Base-by-base conservation (phyloP, 1,284 basidiomycete genomes). In the Trichosporon coremiiforme region DNA sequence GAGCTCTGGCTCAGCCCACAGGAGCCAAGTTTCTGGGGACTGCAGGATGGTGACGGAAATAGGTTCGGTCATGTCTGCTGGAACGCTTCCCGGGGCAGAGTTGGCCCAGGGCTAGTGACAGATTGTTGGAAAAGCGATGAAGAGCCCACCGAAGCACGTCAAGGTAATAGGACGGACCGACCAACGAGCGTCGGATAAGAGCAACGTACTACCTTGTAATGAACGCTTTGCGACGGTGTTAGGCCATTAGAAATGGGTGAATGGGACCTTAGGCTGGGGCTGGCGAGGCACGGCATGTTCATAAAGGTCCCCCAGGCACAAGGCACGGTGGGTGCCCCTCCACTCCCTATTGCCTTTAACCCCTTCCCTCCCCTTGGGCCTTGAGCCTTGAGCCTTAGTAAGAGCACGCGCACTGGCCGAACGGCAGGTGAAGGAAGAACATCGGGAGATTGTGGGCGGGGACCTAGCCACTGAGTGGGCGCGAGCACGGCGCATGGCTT, bases 241-340 rank as follows among this genome's bases (percentile, higher is more conserved):
- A 13, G 36, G 22, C 4, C 9, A 3, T 25, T 22, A 22, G 50
- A 10, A 20, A 53, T 10, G 50, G 10, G 9, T 53, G 20, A 10
- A 53, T 25, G 50, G n/a, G 47, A 35, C 33, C 36, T 38, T 38
- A 13, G 36, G 36, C 36, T 38, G 36, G 12, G 50, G 50, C 50
- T 25, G n/a, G 50, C 50, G 20, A 53, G 50, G 50, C 50, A 53
- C 50, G 10, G 50, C 20, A 10, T 53, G 50, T n/a, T 53, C n/a
- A 53, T 53, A 20, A 53, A 53, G 9, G 50, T 2, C 33, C 2
- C 22, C 9, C 5, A 53, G 20, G 20, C 22, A 10, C 50, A 20
- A 53, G 50, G 50, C 50, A 53, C 50, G 50, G 41, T 45, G 41
- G 41, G 41, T 45, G 41, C 41, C 41, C 41, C 41, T 45, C 41